Evolutionary conservation across 2,329 filamentous ascomycete genomes (phyloP).

Genomic region (Fusarium algeriense): DNA sequence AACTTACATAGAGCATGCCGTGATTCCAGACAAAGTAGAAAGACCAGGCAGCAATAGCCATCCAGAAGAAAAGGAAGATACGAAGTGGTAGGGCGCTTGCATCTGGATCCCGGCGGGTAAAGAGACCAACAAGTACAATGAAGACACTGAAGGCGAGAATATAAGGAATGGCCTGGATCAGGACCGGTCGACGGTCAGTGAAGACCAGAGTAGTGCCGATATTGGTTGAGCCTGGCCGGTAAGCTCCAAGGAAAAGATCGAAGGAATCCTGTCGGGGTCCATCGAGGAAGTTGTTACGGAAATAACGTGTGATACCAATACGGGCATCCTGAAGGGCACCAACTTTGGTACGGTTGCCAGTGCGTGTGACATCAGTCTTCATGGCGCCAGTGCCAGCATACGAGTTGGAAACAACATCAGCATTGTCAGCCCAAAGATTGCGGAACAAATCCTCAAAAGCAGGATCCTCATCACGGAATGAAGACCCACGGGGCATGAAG

Average conservation of each 20-base stretch:
- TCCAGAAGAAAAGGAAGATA: slow-evolving; percentile 84
- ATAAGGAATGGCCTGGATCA: slow-evolving; percentile 95
- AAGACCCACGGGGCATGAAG: slow-evolving; percentile 79
- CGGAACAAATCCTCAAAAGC: slow-evolving; percentile 93
- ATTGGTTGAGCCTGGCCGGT: slow-evolving; percentile 78
- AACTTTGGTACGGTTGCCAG: slow-evolving; percentile 85
- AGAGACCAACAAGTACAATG: slow-evolving; percentile 79
- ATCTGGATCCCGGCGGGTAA: slow-evolving; percentile 78
- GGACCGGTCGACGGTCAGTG: slow-evolving; percentile 83
- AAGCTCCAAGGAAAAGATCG: slow-evolving; percentile 90
- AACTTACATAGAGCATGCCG: slow-evolving; percentile 93
- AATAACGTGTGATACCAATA: slow-evolving; percentile 90
- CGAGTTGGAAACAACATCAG: slow-evolving; percentile 90
- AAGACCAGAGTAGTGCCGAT: slow-evolving; percentile 82
- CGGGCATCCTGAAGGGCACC: slow-evolving; percentile 88
- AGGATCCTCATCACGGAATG: slow-evolving; percentile 79
- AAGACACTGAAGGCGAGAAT: slow-evolving; percentile 88
- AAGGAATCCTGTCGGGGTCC: slow-evolving; percentile 95
- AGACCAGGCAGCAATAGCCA: slow-evolving; percentile 76
- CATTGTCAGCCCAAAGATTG: slow-evolving; percentile 98
- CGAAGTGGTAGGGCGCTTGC: slow-evolving; percentile 84
- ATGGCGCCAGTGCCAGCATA: slow-evolving; percentile 97
- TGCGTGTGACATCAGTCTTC: slow-evolving; percentile 98
- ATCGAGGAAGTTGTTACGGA: slow-evolving; percentile 93
- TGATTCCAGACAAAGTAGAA: slow-evolving; percentile 83